Evolutionary conservation across 495 filamentous ascomycete genomes (phyloP).

Genomic region (Aspergillus avenaceus): DNA sequence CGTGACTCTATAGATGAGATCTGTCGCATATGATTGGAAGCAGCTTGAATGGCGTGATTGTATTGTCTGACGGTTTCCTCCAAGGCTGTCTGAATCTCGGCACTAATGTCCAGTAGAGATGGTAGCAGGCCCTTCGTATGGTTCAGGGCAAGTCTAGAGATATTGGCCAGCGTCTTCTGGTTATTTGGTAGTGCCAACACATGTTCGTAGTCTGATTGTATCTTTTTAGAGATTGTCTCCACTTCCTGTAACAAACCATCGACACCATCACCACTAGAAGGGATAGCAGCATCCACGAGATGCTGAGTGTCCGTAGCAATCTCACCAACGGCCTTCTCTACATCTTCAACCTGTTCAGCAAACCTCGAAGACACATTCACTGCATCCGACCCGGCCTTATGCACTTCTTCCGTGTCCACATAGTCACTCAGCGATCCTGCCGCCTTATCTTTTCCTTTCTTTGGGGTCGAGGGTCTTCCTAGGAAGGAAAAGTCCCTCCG

Average conservation of each 20-base stretch:
- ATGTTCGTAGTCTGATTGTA: conserved; percentile 81
- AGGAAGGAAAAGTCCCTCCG: conserved; percentile 55
- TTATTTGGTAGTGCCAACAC: conserved; percentile 64
- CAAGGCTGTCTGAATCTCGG: conserved; percentile 72
- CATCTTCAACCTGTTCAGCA: conserved; percentile 44
- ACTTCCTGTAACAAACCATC: conserved; percentile 75
- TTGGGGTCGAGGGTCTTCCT: conserved; percentile 39
- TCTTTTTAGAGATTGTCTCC: conserved; percentile 76
- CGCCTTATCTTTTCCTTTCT: conserved; percentile 27
- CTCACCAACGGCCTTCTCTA: conserved; percentile 48
- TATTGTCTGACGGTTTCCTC: conserved; percentile 62
- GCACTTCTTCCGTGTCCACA: conserved; percentile 62
- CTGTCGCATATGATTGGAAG: conserved; percentile 68
- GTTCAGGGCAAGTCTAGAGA: conserved; percentile 78
- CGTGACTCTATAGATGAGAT: conserved; percentile 74
- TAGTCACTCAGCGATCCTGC: conserved; percentile 64
- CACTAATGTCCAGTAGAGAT: conserved; percentile 61
- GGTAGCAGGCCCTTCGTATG: conserved; percentile 89
- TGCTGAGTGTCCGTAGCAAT: conserved; percentile 51
- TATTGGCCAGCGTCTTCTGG: conserved; percentile 68
- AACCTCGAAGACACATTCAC: conserved; percentile 48
- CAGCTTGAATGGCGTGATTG: conserved; percentile 52
- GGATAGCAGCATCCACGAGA: conserved; percentile 37
- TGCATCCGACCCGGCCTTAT: conserved; percentile 55
- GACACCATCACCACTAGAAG: conserved; percentile 37